Percentiles rank a stretch among this genome's conserved stretches.
Conservation (phyloP, 352 stramenopile genomes). For the Bremia lactucae region DNA sequence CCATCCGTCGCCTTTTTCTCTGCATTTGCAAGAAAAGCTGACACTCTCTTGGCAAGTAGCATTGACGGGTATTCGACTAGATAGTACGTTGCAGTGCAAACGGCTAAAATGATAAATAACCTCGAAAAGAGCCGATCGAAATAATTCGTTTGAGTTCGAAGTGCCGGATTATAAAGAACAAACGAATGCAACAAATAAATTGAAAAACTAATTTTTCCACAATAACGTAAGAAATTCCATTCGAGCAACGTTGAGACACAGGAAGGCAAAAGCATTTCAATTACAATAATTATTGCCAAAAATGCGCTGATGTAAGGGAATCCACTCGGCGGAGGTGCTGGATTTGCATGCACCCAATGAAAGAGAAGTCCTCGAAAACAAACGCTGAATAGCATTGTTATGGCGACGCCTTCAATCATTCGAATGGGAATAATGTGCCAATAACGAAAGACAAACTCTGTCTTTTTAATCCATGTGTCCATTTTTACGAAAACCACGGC, state of each 20-base stretch:
- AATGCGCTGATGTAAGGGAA: constrained; percentile 14
- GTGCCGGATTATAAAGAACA: constrained; percentile 10
- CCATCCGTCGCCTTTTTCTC: constrained; percentile 4
- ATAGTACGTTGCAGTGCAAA: constrained; percentile 25
- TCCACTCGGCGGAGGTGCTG: constrained; percentile 8
- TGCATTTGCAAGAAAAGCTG: constrained; percentile 1
- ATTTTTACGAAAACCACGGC: constrained; percentile 21
- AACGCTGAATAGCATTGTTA: constrained; percentile 22
- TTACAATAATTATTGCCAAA: constrained; percentile 13
- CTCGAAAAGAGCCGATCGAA: constrained; percentile 29
- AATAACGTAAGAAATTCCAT: constrained; percentile 17
- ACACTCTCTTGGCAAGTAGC: constrained; percentile 18
- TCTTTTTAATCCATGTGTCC: constrained; percentile 10
- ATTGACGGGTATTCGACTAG: constrained; percentile 37
- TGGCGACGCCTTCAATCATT: constrained; percentile 7
- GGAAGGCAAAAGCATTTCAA: constrained; percentile 16
- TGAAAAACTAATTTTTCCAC: constrained; percentile 21
- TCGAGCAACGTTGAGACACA: constrained; percentile 12
- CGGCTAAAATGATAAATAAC: constrained; percentile 17
- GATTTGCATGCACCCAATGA: constrained; percentile 13
- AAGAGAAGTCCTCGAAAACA: constrained; percentile 17
- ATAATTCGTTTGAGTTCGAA: constrained; percentile 5
- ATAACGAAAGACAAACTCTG: constrained; percentile 9
- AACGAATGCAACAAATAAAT: constrained; percentile 19
- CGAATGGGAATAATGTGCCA: constrained; percentile 14